Conservation (phyloP, 2,329 filamentous ascomycete species). For the Aureobasidium sp. region DNA sequence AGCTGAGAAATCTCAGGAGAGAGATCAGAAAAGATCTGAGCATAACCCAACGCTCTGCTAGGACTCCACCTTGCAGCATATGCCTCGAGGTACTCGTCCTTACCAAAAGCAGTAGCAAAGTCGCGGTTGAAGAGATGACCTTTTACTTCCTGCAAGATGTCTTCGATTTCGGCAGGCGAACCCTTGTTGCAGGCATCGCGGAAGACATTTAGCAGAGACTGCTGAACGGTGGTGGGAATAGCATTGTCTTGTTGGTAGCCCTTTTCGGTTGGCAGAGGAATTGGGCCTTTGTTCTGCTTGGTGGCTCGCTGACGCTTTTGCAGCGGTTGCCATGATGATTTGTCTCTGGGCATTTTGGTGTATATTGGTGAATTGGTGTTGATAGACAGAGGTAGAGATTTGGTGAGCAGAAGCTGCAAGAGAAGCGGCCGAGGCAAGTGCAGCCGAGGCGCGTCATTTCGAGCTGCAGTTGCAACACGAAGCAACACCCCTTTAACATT, state of each 20-base stretch:
- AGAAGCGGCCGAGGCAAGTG: not conserved
- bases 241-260: not conserved
- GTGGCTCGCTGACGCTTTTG: not conserved
- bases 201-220: slow-evolving; percentile 66
- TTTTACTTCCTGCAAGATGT: slow-evolving; percentile 72
- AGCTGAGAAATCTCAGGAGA: slow-evolving; percentile 9
- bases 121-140: slow-evolving; percentile 76
- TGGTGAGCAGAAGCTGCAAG: not conserved
- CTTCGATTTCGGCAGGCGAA: slow-evolving; percentile 38
- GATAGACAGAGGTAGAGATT: not conserved
- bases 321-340: slow-evolving; percentile 4
- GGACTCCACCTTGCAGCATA: slow-evolving; percentile 92
- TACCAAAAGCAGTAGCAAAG: slow-evolving; percentile 70
- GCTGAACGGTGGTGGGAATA: slow-evolving; percentile 42
- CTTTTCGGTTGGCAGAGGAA: not conserved
- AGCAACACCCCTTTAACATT: slow-evolving; percentile 1
- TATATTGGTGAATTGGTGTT: not conserved
- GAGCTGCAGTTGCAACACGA: not conserved
- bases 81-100: slow-evolving; percentile 60
- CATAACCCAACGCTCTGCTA: slow-evolving; percentile 72
- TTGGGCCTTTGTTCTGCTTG: not conserved
- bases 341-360: not conserved
- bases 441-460: slow-evolving; percentile 4
- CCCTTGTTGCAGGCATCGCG: slow-evolving; percentile 48
- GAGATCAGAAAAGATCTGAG: slow-evolving; percentile 44